Evolutionary conservation across 148 eudicot species (phyloP).

Genomic region (Rheum nobile): DNA sequence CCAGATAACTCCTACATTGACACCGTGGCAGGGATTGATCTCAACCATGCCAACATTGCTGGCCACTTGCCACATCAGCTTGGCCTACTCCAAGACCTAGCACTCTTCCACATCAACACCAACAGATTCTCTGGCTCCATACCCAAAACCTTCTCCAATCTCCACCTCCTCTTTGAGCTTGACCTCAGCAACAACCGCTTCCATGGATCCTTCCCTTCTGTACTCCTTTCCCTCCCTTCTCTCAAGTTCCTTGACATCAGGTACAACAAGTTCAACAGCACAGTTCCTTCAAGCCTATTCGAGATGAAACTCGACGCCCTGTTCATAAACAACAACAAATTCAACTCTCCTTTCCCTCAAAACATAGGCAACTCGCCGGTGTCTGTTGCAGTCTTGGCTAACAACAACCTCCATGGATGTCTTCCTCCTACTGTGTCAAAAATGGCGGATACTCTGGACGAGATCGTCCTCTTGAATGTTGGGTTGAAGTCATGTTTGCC

Average conservation of each 20-base stretch:
- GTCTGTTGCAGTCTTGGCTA: slow-evolving; percentile 34
- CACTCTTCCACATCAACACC: slow-evolving; percentile 44
- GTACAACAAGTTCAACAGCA: slow-evolving; percentile 30
- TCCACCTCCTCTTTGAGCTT: slow-evolving; percentile 28
- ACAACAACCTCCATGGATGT: slow-evolving; percentile 31
- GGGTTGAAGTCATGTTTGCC: slow-evolving; percentile 36
- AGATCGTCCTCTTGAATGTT: slow-evolving; percentile 25
- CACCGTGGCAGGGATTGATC: slow-evolving; percentile 49
- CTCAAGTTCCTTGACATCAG: slow-evolving; percentile 37
- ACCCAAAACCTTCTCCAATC: slow-evolving; percentile 23
- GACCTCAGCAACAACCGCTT: slow-evolving; percentile 42
- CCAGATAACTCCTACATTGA: slow-evolving; percentile 22
- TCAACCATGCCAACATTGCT: slow-evolving; percentile 34
- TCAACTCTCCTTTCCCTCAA: slow-evolving; percentile 16
- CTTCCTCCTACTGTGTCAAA: slow-evolving; percentile 30
- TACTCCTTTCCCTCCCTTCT: slow-evolving; percentile 19
- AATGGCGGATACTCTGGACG: slow-evolving; percentile 28
- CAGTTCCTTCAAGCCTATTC: slow-evolving; percentile 24
- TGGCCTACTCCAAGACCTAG: slow-evolving; percentile 37
- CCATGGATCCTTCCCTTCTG: slow-evolving; percentile 26
- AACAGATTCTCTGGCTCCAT: slow-evolving; percentile 29
- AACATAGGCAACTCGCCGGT: slow-evolving; percentile 42
- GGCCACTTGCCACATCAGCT: slow-evolving; percentile 32
- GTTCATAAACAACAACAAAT: slow-evolving; percentile 39
- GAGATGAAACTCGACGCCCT: slow-evolving; percentile 41